Evolutionary conservation across 73 alveolate species (phyloP), one percentile per base, ranked within the genome.

Genomic region (Symbiodinium pilosum): DNA sequence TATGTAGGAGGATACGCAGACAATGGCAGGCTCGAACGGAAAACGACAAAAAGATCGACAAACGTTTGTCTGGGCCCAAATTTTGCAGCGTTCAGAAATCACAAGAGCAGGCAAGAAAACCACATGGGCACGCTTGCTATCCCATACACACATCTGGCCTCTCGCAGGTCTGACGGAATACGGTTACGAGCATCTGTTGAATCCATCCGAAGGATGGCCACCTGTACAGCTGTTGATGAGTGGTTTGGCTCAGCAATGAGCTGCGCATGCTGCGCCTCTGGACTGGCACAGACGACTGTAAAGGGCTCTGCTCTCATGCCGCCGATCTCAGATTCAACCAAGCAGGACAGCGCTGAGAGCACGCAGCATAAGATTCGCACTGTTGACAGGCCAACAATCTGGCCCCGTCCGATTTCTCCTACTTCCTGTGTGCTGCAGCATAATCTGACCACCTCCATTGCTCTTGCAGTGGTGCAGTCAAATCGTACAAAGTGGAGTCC

Each of bases 381-480:
- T 16, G 89, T 83, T 21, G 89, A 40, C 68, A 83, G 36, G n/a
- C 89, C 89, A 83, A 83, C 41, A 40, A 43, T 40, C 64, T 83
- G 89, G 26, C 89, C 89, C 34, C 52, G 39, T 18, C 89, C 89
- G 26, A 83, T 83, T 83, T 83, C 89, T 21, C 89, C 89, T 30
- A 83, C 89, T 21, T 83, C 89, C 39, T 83, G 68, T 16, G 34
- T 5, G 18, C 16, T 21, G 26, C n/a, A 54, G 71, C 30, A 21
- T 3, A 21, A 12, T 30, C 26, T 30, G 26, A 54, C 71, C 71
- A 54, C 16, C 4, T 21, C 71, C 32, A 54, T n/a, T n/a, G n/a
- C n/a, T n/a, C n/a, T n/a, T n/a, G n/a, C n/a, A n/a, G n/a, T n/a
- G n/a, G n/a, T n/a, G n/a, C n/a, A 54, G 71, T 30, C 26, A 21